Evolutionary conservation across 148 eudicot species (phyloP).

Genomic region (Dianthus caryophyllus): DNA sequence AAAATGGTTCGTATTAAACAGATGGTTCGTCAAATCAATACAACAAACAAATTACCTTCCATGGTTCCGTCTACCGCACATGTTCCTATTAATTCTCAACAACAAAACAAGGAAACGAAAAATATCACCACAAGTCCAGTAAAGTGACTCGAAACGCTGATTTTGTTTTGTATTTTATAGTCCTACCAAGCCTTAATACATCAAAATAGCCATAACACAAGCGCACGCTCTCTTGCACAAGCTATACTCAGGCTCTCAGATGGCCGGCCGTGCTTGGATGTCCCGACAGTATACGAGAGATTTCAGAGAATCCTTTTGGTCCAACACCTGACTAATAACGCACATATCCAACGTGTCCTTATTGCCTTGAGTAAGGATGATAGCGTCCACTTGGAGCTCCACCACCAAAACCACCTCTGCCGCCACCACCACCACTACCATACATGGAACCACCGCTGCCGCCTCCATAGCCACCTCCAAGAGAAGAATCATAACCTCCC

Average conservation of each 20-base stretch:
- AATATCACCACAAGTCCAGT: background rate
- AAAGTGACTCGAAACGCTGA: background rate
- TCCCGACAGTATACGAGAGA: background rate
- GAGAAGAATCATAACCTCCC: slow-evolving; percentile 35
- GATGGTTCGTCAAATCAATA: slow-evolving; percentile 6
- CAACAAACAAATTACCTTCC: slow-evolving; percentile 14
- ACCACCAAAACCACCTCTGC: slow-evolving; percentile 35
- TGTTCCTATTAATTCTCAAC: slow-evolving; percentile 5
- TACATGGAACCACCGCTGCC: slow-evolving; percentile 30
- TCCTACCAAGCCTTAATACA: slow-evolving; percentile 26
- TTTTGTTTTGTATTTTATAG: background rate
- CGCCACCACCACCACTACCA: slow-evolving; percentile 27
- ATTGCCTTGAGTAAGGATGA: slow-evolving; percentile 44
- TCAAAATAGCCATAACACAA: slow-evolving; percentile 21
- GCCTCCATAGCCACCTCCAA: slow-evolving; percentile 41
- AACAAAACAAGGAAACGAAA: background rate
- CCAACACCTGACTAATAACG: slow-evolving; percentile 21
- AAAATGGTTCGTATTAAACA: no score
- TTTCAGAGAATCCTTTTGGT: background rate
- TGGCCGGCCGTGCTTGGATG: background rate
- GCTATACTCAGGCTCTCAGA: background rate
- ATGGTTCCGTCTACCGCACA: slow-evolving; percentile 6
- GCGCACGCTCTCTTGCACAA: background rate
- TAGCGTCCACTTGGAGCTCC: slow-evolving; percentile 36
- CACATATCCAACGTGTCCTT: slow-evolving; percentile 5